Evolutionary conservation across 2,329 filamentous ascomycete species (phyloP).

Genomic region (Arthrobotrys entomopaga): DNA sequence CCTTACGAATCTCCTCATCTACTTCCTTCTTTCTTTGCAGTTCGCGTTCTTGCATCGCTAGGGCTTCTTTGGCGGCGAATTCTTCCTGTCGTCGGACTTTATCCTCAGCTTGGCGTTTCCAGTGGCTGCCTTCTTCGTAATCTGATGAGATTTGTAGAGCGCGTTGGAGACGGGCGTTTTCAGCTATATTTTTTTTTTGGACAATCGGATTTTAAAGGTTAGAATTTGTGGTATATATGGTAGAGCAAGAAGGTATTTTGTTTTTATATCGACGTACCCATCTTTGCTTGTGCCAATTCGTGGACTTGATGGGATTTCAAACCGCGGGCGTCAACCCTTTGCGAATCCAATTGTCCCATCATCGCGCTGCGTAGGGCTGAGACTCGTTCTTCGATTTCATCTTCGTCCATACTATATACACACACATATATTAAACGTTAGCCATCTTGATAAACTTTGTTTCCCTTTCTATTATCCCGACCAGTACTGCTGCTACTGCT

Average conservation of each 20-base stretch:
- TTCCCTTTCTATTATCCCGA: too few relatives aligned
- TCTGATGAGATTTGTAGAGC: slow-evolving; percentile 87
- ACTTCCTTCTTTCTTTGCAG: slow-evolving; percentile 60
- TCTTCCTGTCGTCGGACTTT: slow-evolving; percentile 65
- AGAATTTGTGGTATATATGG: too few relatives aligned
- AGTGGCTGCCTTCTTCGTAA: slow-evolving; percentile 86
- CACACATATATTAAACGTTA: slow-evolving; percentile 19
- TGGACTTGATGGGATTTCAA: slow-evolving; percentile 95
- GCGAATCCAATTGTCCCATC: slow-evolving; percentile 67
- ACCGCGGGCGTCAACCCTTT: slow-evolving; percentile 64
- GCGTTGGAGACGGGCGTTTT: slow-evolving; percentile 86
- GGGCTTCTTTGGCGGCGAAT: slow-evolving; percentile 40
- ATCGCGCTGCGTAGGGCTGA: slow-evolving; percentile 74
- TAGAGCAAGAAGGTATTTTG: too few relatives aligned
- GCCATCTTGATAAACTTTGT: not conserved
- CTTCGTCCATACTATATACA: slow-evolving; percentile 75
- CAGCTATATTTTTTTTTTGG: slow-evolving; percentile 61
- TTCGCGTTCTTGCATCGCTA: slow-evolving; percentile 61
- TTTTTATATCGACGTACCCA: too few relatives aligned
- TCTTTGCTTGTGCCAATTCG: slow-evolving; percentile 94
- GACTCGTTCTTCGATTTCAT: slow-evolving; percentile 85
- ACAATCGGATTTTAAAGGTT: too few relatives aligned
- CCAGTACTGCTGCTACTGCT: too few relatives aligned
- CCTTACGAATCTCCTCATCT: slow-evolving; percentile 56
- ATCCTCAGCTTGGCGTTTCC: slow-evolving; percentile 81